These are phyloP conservation scores for Lactuca sativa DNA, from an alignment of 129 eudicot genomes.

Conservation along the genomic window DNA sequence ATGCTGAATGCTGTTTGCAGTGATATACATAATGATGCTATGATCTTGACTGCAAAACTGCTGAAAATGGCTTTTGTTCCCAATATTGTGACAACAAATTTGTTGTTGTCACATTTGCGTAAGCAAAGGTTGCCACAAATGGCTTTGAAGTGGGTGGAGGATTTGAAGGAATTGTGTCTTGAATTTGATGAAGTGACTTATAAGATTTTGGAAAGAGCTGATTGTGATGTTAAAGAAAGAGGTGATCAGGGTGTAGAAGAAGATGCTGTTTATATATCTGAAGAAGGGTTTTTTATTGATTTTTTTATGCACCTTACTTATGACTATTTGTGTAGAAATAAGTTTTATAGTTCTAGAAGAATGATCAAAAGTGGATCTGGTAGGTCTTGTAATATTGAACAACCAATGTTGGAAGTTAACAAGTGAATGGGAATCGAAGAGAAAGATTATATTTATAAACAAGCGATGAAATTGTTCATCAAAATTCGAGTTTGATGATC, in stretches of 20 bases:
- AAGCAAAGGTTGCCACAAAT: conserved; percentile 81
- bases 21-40: conserved; percentile 68
- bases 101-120: conserved; percentile 69
- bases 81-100: conserved; percentile 72
- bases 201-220: conserved; percentile 70
- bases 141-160: conserved; percentile 84
- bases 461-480: background rate
- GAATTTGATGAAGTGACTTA: conserved; percentile 80
- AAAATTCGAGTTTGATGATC: conserved; percentile 8
- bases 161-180: conserved; percentile 59
- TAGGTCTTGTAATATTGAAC: conserved; percentile 32
- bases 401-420: conserved; percentile 28
- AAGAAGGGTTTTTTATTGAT: conserved; percentile 66
- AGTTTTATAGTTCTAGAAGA: conserved; percentile 23
- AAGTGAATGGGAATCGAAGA: conserved; percentile 22
- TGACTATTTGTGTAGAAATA: conserved; percentile 59
- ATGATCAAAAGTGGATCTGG: conserved; percentile 32
- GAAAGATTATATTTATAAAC: conserved; percentile 8
- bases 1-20: conserved; percentile 77
- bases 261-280: conserved; percentile 28
- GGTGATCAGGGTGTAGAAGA: conserved; percentile 18
- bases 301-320: conserved; percentile 80
- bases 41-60: conserved; percentile 80
- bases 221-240: conserved; percentile 44
- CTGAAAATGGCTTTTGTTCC: conserved; percentile 92